Percentiles rank a stretch among this genome's conserved stretches.
Evolutionary conservation across 768 basidiomycete species (phyloP).

Genomic region (Rhizopogon sp.): DNA sequence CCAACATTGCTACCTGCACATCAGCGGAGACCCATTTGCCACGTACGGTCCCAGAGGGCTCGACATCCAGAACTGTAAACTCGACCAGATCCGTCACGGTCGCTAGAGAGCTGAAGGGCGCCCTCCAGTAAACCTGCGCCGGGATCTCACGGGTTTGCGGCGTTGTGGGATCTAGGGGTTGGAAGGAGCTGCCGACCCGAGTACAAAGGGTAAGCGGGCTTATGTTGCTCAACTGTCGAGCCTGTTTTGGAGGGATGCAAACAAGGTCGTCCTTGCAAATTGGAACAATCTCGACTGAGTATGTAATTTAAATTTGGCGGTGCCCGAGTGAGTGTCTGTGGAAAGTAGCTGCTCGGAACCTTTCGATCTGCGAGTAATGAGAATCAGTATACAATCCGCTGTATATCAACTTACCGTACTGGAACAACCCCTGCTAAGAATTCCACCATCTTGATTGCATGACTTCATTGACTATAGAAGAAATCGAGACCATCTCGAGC

Average conservation of each 20-base stretch:
- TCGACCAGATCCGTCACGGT: slow-evolving; percentile 83
- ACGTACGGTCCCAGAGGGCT: slow-evolving; percentile 62
- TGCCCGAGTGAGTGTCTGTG: slow-evolving; percentile 85
- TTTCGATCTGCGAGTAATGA: slow-evolving; percentile 58
- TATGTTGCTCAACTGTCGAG: slow-evolving; percentile 83
- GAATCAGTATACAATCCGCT: slow-evolving; percentile 3
- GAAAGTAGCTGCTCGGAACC: slow-evolving; percentile 93
- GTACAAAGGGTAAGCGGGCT: slow-evolving; percentile 82
- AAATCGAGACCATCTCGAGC: slow-evolving; percentile 95
- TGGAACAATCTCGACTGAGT: slow-evolving; percentile 94
- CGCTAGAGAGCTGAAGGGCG: slow-evolving; percentile 82
- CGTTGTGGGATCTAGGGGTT: slow-evolving; percentile 86
- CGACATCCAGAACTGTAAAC: slow-evolving; percentile 93
- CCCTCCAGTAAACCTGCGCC: slow-evolving; percentile 83
- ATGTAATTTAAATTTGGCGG: slow-evolving; percentile 96
- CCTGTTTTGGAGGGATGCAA: slow-evolving; percentile 79
- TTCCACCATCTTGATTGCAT: slow-evolving; percentile 95
- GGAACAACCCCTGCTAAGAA: slow-evolving; percentile 88
- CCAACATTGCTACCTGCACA: slow-evolving; percentile 84
- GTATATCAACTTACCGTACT: slow-evolving; percentile 52
- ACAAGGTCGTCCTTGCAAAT: slow-evolving; percentile 98
- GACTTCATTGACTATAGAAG: slow-evolving; percentile 87
- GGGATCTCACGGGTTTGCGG: slow-evolving; percentile 80
- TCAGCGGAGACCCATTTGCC: slow-evolving; percentile 84
- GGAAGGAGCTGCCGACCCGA: slow-evolving; percentile 88